Base-by-base conservation (phyloP, 2,329 filamentous ascomycete genomes). In the Dichotomopilus funicola region DNA sequence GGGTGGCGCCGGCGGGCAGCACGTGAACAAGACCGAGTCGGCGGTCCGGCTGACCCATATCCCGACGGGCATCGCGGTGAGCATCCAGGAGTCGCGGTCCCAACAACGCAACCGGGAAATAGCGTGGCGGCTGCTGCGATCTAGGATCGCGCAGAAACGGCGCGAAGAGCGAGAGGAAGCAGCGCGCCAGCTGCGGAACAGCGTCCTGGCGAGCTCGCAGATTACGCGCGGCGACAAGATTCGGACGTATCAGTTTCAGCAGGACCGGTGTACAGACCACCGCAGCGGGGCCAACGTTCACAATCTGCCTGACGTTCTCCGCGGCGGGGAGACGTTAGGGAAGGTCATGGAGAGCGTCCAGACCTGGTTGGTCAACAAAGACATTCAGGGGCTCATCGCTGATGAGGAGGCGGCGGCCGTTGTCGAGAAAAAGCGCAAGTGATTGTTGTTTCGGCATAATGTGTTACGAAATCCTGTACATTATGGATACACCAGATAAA, bases 1-100 rank as follows among this genome's bases (percentile, higher is more conserved):
- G 0, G 78, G 89, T 46, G 94, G 94, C 57, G 92, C 94, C 0
- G 94, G 94, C 36, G 94, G 94, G 0, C 94, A 99, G 74, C 94
- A 99, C 72, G 94, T 99, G 68, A 99, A 99, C 74, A 96, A 92
- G 70, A 99, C 94, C 0, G 94, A 99, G 74, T 96, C 90, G 35
- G 94, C 94, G 3, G 89, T 99, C 59, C 86, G 94, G 8, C 78
- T 99, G 65, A 97, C 91, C 1, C 94, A 99, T 74, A 72, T 87
- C 6, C 94, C 94, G 2, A 95, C 91, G 0, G 88, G 88, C 45
- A 94, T 85, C 0, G 83, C 89, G 1, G 91, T 97, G 11, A 86
- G 86, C 10, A 95, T 97, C 80, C 94, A 99, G 71, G 94, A 99
- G 69, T 86, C 85, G 52, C 82, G 94, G 53, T 96, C 90, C 44